Evolutionary conservation across 1,284 basidiomycete species (phyloP).

Genomic region (Malassezia sp.): DNA sequence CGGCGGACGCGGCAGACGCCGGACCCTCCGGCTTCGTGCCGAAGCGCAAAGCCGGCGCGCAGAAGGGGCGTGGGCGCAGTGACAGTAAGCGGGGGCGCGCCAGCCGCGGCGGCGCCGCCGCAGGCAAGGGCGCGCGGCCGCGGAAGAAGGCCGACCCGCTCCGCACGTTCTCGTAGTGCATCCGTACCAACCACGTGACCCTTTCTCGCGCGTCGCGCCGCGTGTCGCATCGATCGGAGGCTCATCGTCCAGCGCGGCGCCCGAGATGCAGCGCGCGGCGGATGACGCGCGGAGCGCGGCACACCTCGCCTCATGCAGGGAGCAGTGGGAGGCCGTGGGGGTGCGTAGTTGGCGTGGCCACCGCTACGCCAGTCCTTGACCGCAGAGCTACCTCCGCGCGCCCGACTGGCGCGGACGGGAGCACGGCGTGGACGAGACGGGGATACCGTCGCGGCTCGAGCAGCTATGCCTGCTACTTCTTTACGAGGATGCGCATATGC

Average conservation of each 20-base stretch:
- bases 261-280: too few relatives aligned
- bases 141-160: constrained; percentile 16
- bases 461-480: not conserved
- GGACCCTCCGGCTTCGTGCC: constrained; percentile 8
- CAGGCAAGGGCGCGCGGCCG: not conserved
- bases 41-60: constrained; percentile 2
- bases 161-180: constrained; percentile 10
- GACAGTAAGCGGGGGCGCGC: not conserved
- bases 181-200: not conserved
- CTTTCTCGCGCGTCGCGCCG: too few relatives aligned
- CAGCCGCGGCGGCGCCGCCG: not conserved
- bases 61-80: not conserved
- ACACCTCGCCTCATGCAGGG: not conserved
- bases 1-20: not conserved
- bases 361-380: not conserved
- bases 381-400: not conserved
- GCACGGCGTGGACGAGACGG: not conserved
- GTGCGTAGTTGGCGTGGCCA: not conserved
- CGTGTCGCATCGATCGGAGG: too few relatives aligned
- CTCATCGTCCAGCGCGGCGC: too few relatives aligned
- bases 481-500: not conserved
- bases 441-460: not conserved
- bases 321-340: constrained; percentile 4
- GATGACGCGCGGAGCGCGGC: not conserved
- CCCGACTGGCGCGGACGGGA: not conserved